Percentiles rank a stretch among this genome's conserved stretches.
These are phyloP conservation scores for Paragyromitra xinjiangensis DNA, from an alignment of 495 filamentous ascomycete genomes.

Conservation along the genomic window DNA sequence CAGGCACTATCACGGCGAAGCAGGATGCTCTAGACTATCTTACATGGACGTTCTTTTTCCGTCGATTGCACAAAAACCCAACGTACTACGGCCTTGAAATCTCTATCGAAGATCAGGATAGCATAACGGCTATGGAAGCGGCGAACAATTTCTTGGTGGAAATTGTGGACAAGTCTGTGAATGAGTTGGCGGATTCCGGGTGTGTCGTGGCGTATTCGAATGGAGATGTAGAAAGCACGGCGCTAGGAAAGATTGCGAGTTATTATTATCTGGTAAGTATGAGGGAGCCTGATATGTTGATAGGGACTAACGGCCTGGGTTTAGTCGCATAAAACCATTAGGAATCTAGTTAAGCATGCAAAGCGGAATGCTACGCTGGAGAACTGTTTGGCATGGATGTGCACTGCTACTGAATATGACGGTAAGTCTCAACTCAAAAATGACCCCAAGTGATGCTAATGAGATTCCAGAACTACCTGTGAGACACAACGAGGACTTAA, in stretches of 20 bases:
- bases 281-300: neutral
- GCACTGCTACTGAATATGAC: slow-evolving; percentile 90
- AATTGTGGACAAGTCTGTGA: slow-evolving; percentile 84
- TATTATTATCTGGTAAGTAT: slow-evolving; percentile 84
- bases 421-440: slow-evolving; percentile 22
- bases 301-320: neutral
- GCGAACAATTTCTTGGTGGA: slow-evolving; percentile 93
- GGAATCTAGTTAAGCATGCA: slow-evolving; percentile 77
- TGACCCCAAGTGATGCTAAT: slow-evolving; percentile 2
- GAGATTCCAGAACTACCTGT: slow-evolving; percentile 79
- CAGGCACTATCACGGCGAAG: slow-evolving; percentile 88
- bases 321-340: slow-evolving; percentile 87
- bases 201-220: slow-evolving; percentile 85
- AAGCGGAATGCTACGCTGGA: slow-evolving; percentile 80
- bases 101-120: slow-evolving; percentile 90
- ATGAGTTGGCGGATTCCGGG: slow-evolving; percentile 79
- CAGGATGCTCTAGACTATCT: slow-evolving; percentile 98
- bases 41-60: slow-evolving; percentile 99
- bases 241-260: slow-evolving; percentile 96
- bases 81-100: slow-evolving; percentile 98
- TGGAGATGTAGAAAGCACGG: slow-evolving; percentile 86
- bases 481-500: slow-evolving; percentile 98
- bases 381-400: slow-evolving; percentile 94
- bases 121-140: slow-evolving; percentile 78
- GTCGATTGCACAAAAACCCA: slow-evolving; percentile 95